Evolutionary conservation across 2,329 filamentous ascomycete species (phyloP).

Genomic region (Emericellopsis atlantica): DNA sequence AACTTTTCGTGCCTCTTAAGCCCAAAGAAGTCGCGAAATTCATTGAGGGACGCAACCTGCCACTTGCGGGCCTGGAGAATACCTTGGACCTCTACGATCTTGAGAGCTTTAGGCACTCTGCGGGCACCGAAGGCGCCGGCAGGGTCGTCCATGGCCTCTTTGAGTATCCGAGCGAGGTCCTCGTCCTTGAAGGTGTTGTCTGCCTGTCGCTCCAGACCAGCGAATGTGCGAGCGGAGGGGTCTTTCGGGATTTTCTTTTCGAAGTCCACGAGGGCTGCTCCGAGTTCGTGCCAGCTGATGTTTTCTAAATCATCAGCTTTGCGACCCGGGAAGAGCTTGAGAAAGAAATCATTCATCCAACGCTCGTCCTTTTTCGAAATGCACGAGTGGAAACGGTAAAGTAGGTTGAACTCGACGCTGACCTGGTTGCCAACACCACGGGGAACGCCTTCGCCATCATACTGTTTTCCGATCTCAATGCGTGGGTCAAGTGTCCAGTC

Average conservation of each 20-base stretch:
- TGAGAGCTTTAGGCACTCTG: slow-evolving; percentile 45
- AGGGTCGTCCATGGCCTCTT: slow-evolving; percentile 45
- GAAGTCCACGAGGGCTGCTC: slow-evolving; percentile 21
- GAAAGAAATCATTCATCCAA: slow-evolving; percentile 45
- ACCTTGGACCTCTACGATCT: slow-evolving; percentile 48
- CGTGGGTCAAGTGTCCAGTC: slow-evolving; percentile 53
- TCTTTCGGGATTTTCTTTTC: slow-evolving; percentile 26
- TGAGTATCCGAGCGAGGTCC: slow-evolving; percentile 43
- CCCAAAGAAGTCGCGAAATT: slow-evolving; percentile 51
- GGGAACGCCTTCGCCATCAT: slow-evolving; percentile 29
- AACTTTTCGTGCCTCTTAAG: slow-evolving; percentile 44
- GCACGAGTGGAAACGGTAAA: slow-evolving; percentile 54
- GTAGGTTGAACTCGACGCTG: slow-evolving; percentile 54
- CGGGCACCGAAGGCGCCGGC: slow-evolving; percentile 46
- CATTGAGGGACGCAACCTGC: slow-evolving; percentile 49
- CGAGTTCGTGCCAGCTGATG: slow-evolving; percentile 22
- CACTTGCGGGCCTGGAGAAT: slow-evolving; percentile 50
- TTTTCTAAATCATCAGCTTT: slow-evolving; percentile 16
- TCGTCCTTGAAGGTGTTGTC: slow-evolving; percentile 43
- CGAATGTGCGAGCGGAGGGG: slow-evolving; percentile 34
- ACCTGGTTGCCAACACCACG: slow-evolving; percentile 54
- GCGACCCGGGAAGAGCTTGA: slow-evolving; percentile 25
- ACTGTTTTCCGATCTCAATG: slow-evolving; percentile 38
- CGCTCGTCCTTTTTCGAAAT: slow-evolving; percentile 47
- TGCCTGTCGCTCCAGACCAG: slow-evolving; percentile 28